Evolutionary conservation across 805 yeast genomes (phyloP), one percentile per base, ranked within the genome.

Genomic region (Pichia eremophila): DNA sequence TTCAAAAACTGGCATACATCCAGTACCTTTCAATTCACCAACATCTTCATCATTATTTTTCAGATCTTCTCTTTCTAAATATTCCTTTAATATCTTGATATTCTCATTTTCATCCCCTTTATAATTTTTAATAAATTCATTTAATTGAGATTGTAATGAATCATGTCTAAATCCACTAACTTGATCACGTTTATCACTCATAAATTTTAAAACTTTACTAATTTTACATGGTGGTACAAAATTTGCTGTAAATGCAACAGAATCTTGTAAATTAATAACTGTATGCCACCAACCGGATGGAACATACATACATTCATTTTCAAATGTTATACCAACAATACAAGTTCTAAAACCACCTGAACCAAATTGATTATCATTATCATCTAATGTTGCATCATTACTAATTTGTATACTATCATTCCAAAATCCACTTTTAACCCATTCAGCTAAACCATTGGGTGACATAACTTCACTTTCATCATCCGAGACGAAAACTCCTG

Each of bases 251-350:
- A 89, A 65, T 0, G 96, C 97, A 18, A 89, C 80, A n/a, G 81
- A 71, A 59, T 83, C 88, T 49, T 82, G 85, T 12, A 89, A 58
- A 57, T 89, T 89, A n/a, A 89, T 85, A 31, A 90, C 97, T 42
- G 81, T 70, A 69, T 89, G 97, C 97, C 97, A 89, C 97, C 97
- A 89, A 0, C 95, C 95, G n/a, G 89, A 74, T 4, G 97, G 97
- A 8, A 89, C 97, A 61, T 84, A 79, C 73, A 88, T 76, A 51
- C 88, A 83, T 60, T 90, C 95, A 7, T 90, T 91, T 0, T 88
- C 83, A 53, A 78, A 79, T 0, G 95, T 84, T 14, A 89, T 70
- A 0, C 87, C 93, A 19, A 89, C 78, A 19, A 71, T 59, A 55
- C 86, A 82, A 22, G 73, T 71, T 44, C 46, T 40, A 37, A 44